Base-by-base conservation (phyloP, 2,329 filamentous ascomycete genomes). In the Xylaria sp. region DNA sequence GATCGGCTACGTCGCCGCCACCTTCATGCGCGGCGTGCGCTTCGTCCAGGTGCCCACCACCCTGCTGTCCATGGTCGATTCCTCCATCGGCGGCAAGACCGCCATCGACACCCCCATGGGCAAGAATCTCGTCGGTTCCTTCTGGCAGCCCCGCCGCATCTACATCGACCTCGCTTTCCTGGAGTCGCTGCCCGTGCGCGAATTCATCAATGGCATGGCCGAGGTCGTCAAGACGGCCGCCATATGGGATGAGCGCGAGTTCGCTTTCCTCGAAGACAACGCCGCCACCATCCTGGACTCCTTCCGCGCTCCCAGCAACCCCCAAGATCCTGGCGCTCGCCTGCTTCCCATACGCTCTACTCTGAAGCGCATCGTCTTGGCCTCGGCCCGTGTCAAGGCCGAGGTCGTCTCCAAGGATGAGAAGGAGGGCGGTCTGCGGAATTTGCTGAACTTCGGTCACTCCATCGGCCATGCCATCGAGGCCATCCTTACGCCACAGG, bases 191-290 rank as follows among this genome's bases (percentile, higher is more conserved):
- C 94, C 95, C 0, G 90, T 91, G 72, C 88, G 96, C 73, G 95
- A 99, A 82, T 95, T 99, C 78, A 94, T 98, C 82, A 99, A 99
- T 80, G 96, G 96, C 70, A 98, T 99, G 95, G 96, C 95, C 31
- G 96, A 99, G 83, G 95, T 99, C 36, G 88, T 98, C 79, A 98
- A 98, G 88, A 99, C 96, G 3, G 96, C 96, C 2, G 96, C 96
- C 63, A 98, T 99, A 75, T 98, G 95, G 89, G 90, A 97, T 76
- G 94, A 97, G 80, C 82, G 86, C 10, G 95, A 98, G 78, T 99
- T 99, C 79, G 87, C 91, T 52, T 83, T 91, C 13, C 85, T 99
- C 20, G 96, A 99, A 79, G 86, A 92, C 73, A 93, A 96, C 75
- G 94, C 94, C 1, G 84, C 91, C 46, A 82, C 86, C 5, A 94